Evolutionary conservation across 345 rosid species (phyloP).

Genomic region (sweet orange (Citrus sinensis)): DNA sequence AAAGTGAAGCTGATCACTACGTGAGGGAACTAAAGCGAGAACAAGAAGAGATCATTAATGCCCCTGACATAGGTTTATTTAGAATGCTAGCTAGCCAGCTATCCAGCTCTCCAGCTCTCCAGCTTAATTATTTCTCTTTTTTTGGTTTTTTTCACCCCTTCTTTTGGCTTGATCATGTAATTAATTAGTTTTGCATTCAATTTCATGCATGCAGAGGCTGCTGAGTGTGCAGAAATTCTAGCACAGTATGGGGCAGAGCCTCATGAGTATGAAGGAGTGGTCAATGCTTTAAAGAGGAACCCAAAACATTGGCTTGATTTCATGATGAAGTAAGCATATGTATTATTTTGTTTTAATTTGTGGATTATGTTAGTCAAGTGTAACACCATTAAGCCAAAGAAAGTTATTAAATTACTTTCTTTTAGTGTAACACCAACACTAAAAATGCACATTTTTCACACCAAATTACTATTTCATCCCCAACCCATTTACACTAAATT

Average conservation of each 20-base stretch:
- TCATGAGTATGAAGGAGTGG: slow-evolving; percentile 27
- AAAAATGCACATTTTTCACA: too few relatives aligned
- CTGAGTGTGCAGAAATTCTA: slow-evolving; percentile 32
- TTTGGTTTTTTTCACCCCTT: too few relatives aligned
- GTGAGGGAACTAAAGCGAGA: slow-evolving; percentile 26
- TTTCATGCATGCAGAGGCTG: slow-evolving; percentile 28
- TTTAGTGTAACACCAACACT: too few relatives aligned
- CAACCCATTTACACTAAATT: too few relatives aligned
- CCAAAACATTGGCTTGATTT: slow-evolving; percentile 33
- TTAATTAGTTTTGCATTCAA: background rate
- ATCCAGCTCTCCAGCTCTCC: too few relatives aligned
- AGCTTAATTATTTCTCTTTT: too few relatives aligned
- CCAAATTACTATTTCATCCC: too few relatives aligned
- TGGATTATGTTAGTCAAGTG: background rate
- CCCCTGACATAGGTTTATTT: slow-evolving; percentile 30
- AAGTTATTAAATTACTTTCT: too few relatives aligned
- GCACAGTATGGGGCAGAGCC: slow-evolving; percentile 31
- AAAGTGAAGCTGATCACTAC: slow-evolving; percentile 38
- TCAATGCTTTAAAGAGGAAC: slow-evolving; percentile 27
- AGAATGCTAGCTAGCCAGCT: background rate
- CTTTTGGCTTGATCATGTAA: background rate
- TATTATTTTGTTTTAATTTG: too few relatives aligned
- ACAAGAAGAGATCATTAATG: slow-evolving; percentile 29
- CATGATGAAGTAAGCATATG: slow-evolving; percentile 28
- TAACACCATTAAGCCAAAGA: too few relatives aligned